Conservation (phyloP, 768 basidiomycete genomes). For the Trametes cingulata region DNA sequence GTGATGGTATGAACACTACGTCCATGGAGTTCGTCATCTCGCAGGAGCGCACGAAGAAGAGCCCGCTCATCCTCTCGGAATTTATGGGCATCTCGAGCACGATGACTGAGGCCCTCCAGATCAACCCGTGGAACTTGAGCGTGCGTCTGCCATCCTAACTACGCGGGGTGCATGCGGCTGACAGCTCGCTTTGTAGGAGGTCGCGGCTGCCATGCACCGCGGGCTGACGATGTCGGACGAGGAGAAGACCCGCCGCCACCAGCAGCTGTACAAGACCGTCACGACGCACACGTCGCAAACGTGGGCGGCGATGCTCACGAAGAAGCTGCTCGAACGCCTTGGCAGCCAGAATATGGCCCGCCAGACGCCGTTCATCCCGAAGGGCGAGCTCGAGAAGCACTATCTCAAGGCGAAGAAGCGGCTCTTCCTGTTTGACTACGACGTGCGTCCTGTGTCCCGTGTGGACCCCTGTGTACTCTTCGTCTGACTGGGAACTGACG, state of each 20-base stretch:
- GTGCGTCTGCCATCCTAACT: conserved; percentile 44
- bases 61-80: conserved; percentile 89
- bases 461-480: background rate
- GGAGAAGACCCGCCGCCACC: conserved; percentile 78
- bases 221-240: conserved; percentile 78
- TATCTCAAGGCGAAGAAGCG: conserved; percentile 79
- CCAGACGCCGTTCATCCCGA: conserved; percentile 82
- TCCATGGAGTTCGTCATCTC: conserved; percentile 98
- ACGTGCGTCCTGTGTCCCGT: conserved; percentile 53
- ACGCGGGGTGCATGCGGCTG: conserved; percentile 1
- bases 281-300: conserved; percentile 93
- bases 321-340: conserved; percentile 84
- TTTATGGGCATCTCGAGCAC: conserved; percentile 97
- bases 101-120: conserved; percentile 85
- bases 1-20: conserved; percentile 99
- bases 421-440: conserved; percentile 94
- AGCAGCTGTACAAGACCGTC: conserved; percentile 76
- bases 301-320: conserved; percentile 89
- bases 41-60: conserved; percentile 80
- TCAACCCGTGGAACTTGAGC: conserved; percentile 96
- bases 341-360: conserved; percentile 77
- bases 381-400: conserved; percentile 51
- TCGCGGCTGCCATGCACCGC: conserved; percentile 86
- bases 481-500: background rate
- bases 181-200: conserved; percentile 51